Conservation (phyloP, 345 rosid genomes). For the sweet orange (Citrus sinensis) region DNA sequence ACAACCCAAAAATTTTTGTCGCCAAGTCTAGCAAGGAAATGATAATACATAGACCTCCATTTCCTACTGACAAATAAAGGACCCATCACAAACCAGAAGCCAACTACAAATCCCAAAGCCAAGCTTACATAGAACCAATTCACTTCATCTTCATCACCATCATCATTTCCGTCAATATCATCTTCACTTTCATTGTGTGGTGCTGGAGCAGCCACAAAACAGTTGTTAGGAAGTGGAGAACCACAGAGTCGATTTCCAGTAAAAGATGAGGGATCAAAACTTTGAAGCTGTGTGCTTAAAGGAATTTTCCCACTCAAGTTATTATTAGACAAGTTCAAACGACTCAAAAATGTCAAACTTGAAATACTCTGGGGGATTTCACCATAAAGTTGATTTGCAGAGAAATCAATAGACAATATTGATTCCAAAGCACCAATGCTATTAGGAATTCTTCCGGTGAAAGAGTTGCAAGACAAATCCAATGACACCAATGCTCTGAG, state of each 20-base stretch:
- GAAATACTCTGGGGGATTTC: slow-evolving; percentile 18
- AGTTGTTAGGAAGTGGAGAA: neutral
- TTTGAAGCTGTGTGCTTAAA: slow-evolving; percentile 7
- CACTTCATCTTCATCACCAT: neutral
- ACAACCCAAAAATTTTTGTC: too few relatives aligned
- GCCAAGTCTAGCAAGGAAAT: too few relatives aligned
- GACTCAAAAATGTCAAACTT: slow-evolving; percentile 8
- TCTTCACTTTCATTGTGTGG: neutral
- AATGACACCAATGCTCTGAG: neutral
- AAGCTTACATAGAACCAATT: neutral
- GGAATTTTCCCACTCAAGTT: slow-evolving; percentile 16
- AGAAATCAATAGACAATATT: slow-evolving; percentile 13
- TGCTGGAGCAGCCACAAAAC: neutral
- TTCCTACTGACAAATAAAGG: too few relatives aligned
- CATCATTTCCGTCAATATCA: neutral
- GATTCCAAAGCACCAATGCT: slow-evolving; percentile 10
- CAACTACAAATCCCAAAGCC: too few relatives aligned
- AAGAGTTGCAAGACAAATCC: slow-evolving; percentile 12
- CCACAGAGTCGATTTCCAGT: neutral
- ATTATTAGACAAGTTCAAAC: neutral
- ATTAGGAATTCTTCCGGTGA: neutral
- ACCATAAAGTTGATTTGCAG: slow-evolving; percentile 10
- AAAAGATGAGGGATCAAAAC: neutral
- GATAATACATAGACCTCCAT: too few relatives aligned
- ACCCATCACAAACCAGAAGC: too few relatives aligned